Conservation (phyloP, 805 yeast genomes). For the Candida fluviatilis region DNA sequence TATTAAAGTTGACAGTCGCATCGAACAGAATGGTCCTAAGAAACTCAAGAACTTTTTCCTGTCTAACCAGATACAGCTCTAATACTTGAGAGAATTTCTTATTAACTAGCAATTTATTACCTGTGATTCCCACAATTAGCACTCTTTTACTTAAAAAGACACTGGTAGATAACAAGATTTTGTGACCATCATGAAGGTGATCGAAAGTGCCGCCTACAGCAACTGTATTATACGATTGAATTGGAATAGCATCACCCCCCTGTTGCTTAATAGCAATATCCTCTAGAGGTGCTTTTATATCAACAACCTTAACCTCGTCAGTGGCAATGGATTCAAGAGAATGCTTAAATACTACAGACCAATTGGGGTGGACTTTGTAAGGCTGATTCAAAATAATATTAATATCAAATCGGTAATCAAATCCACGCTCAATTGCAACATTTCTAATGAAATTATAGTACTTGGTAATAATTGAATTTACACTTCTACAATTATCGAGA, state of each 20-base stretch:
- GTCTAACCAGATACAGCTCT: conserved; percentile 55
- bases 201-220: conserved; percentile 98
- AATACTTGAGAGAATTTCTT: conserved; percentile 69
- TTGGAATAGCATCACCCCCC: neutral
- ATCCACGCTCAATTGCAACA: conserved; percentile 14
- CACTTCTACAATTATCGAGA: conserved; percentile 17
- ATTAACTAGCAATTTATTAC: conserved; percentile 62
- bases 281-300: neutral
- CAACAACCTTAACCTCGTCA: neutral
- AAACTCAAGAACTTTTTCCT: conserved; percentile 44
- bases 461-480: conserved; percentile 25
- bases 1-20: conserved; percentile 44
- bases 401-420: conserved; percentile 24
- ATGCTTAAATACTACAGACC: conserved; percentile 1
- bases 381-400: conserved; percentile 24
- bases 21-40: conserved; percentile 36
- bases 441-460: conserved; percentile 26
- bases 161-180: conserved; percentile 71
- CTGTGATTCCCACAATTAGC: conserved; percentile 83
- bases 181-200: conserved; percentile 94
- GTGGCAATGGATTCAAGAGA: neutral
- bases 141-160: conserved; percentile 51
- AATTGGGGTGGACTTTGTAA: neutral
- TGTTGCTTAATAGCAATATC: neutral
- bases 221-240: conserved; percentile 17